Percentiles rank a stretch among this genome's conserved stretches.
Evolutionary conservation across 2,329 filamentous ascomycete genomes (phyloP).

Genomic region (Cadophora sp.): DNA sequence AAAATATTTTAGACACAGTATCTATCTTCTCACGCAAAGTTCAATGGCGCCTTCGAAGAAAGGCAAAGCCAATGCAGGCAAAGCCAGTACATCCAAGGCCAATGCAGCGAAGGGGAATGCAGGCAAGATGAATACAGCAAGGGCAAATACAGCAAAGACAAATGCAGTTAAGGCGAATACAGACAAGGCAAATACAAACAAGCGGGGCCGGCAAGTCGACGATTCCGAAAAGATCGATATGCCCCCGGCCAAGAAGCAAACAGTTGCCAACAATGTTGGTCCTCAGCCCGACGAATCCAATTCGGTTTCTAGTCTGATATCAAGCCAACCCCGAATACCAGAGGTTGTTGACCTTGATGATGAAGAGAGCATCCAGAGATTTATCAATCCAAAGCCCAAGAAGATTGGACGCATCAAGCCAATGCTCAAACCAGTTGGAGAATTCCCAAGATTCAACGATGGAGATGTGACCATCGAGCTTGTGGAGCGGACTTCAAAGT

Average conservation of each 20-base stretch:
- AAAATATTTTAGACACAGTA: not conserved
- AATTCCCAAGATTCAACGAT: conserved; percentile 24
- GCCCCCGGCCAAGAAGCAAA: not conserved
- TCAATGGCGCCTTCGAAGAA: not conserved
- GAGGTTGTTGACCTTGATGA: not conserved
- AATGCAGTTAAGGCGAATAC: not conserved
- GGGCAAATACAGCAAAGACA: too few species aligned
- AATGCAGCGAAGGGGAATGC: too few species aligned
- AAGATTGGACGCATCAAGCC: not conserved
- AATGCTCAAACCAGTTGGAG: not conserved
- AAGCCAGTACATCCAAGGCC: too few species aligned
- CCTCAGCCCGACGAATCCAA: not conserved
- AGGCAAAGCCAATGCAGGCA: not conserved
- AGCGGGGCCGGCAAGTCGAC: not conserved
- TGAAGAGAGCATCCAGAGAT: not conserved
- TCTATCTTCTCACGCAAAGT: not conserved
- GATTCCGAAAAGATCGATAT: not conserved
- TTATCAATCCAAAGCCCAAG: not conserved
- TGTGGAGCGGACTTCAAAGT: not conserved
- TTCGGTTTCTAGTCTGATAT: not conserved
- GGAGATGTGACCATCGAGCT: conserved; percentile 28
- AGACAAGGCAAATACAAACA: not conserved
- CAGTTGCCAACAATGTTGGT: not conserved
- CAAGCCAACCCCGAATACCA: not conserved
- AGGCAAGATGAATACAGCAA: too few species aligned